Percentiles rank a stretch among this genome's conserved stretches.
These are phyloP conservation scores for Rhodofomes roseus DNA, from an alignment of 1,284 basidiomycete genomes.

Conservation along the genomic window DNA sequence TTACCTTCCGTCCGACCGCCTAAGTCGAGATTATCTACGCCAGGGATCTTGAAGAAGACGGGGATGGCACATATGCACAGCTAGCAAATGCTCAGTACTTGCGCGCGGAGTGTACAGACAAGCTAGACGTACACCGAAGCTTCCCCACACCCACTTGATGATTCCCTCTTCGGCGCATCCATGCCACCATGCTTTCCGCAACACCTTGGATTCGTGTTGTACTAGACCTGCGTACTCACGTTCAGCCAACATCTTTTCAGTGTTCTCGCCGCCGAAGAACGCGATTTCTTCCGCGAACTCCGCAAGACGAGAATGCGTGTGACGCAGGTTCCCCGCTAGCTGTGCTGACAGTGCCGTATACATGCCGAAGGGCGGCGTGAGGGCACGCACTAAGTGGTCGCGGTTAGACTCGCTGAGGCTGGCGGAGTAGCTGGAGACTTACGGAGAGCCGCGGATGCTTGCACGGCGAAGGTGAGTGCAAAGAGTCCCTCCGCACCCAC, in stretches of 20 bases:
- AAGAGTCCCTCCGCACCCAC: constrained; percentile 94
- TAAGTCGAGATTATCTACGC: constrained; percentile 65
- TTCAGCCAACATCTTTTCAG: constrained; percentile 92
- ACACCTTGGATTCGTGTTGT: constrained; percentile 84
- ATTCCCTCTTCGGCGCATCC: constrained; percentile 93
- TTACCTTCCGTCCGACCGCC: constrained; percentile 84
- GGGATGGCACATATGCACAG: constrained; percentile 92
- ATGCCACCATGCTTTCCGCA: constrained; percentile 85
- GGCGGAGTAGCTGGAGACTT: constrained; percentile 29
- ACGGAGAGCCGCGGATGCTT: constrained; percentile 78
- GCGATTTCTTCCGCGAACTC: constrained; percentile 96
- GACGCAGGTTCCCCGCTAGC: constrained; percentile 86
- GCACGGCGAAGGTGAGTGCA: constrained; percentile 82
- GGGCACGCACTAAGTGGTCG: constrained; percentile 58
- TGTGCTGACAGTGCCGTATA: constrained; percentile 85
- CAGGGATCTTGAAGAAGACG: constrained; percentile 87
- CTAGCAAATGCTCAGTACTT: constrained; percentile 30
- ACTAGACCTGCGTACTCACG: constrained; percentile 87
- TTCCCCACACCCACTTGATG: constrained; percentile 98
- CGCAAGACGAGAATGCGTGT: constrained; percentile 90
- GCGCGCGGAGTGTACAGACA: neutral
- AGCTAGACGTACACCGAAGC: constrained; percentile 67
- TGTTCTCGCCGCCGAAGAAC: constrained; percentile 87
- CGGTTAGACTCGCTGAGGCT: neutral
- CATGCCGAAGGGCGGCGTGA: constrained; percentile 93